Conservation (phyloP, 2,329 filamentous ascomycete genomes). For the Beauveria sp. region DNA sequence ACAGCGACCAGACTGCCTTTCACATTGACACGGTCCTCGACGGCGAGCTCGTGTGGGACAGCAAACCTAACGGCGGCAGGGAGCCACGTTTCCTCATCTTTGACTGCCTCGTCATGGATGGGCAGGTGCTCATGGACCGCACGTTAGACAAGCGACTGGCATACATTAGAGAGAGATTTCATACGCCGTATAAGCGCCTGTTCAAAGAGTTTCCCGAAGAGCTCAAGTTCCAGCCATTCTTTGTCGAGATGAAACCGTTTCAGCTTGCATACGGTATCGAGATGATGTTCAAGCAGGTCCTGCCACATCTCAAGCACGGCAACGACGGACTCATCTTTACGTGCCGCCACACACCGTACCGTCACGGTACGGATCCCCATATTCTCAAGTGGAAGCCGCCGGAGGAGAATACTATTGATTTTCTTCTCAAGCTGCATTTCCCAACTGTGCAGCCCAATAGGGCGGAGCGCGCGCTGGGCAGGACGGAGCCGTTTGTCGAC, state of each 20-base stretch:
- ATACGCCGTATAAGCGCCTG: conserved; percentile 59
- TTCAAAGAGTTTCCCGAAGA: conserved; percentile 62
- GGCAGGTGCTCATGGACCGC: conserved; percentile 65
- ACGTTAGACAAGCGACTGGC: conserved; percentile 83
- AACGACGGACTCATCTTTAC: conserved; percentile 98
- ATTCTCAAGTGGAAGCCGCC: conserved; percentile 98
- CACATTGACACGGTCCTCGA: conserved; percentile 80
- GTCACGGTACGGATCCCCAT: conserved; percentile 81
- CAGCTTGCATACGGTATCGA: conserved; percentile 83
- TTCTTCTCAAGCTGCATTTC: conserved; percentile 72
- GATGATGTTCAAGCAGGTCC: conserved; percentile 83
- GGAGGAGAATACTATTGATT: conserved; percentile 91
- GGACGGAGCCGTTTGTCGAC: conserved; percentile 58
- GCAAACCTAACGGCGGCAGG: conserved; percentile 55
- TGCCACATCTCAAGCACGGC: conserved; percentile 79
- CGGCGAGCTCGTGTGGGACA: conserved; percentile 86
- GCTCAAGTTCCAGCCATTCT: conserved; percentile 64
- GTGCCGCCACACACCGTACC: conserved; percentile 80
- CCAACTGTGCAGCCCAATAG: conserved; percentile 61
- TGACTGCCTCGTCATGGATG: conserved; percentile 80
- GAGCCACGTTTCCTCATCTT: conserved; percentile 86
- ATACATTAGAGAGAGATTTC: conserved; percentile 73
- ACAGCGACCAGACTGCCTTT: conserved; percentile 56
- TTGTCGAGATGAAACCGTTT: conserved; percentile 80
- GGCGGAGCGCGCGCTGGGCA: conserved; percentile 58